These are phyloP conservation scores for Saccharomyces pastorianus DNA, from an alignment of 1,139 yeast genomes.

Conservation along the genomic window DNA sequence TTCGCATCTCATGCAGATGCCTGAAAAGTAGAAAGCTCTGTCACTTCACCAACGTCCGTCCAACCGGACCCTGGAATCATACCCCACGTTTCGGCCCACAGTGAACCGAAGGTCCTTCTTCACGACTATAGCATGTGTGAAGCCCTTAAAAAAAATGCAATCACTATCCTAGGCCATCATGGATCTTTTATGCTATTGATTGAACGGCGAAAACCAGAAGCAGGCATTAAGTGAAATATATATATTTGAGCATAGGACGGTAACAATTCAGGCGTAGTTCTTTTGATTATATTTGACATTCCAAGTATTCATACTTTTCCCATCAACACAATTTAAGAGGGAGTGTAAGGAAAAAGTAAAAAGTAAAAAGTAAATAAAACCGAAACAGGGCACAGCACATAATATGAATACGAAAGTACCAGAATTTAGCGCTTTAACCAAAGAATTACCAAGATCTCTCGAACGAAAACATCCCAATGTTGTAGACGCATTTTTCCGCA, in stretches of 20 bases:
- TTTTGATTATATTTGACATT: not conserved
- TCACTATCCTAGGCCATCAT: not conserved
- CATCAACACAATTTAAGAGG: not conserved
- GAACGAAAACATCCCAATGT: conserved; percentile 12
- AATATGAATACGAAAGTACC: conserved; percentile 7
- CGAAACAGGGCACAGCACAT: not conserved
- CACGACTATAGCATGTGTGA: not conserved
- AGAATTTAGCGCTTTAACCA: conserved; percentile 7
- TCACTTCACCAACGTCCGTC: not conserved
- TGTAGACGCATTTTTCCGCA: conserved; percentile 11
- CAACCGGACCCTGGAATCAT: not conserved
- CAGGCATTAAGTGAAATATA: not conserved
- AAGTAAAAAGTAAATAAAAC: not conserved
- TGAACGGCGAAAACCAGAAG: not conserved
- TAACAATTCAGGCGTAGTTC: not conserved
- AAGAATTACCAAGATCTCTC: conserved; percentile 11
- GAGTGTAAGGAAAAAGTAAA: not conserved
- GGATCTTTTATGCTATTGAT: not conserved
- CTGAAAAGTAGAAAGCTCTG: not conserved
- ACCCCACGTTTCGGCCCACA: not conserved
- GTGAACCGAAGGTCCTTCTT: not conserved
- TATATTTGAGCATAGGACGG: not conserved
- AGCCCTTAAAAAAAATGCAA: not conserved
- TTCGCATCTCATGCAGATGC: not conserved
- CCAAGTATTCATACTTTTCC: not conserved